Conservation (phyloP, 192 early-diverging fungal species). For the Rhizophagus sp. region DNA sequence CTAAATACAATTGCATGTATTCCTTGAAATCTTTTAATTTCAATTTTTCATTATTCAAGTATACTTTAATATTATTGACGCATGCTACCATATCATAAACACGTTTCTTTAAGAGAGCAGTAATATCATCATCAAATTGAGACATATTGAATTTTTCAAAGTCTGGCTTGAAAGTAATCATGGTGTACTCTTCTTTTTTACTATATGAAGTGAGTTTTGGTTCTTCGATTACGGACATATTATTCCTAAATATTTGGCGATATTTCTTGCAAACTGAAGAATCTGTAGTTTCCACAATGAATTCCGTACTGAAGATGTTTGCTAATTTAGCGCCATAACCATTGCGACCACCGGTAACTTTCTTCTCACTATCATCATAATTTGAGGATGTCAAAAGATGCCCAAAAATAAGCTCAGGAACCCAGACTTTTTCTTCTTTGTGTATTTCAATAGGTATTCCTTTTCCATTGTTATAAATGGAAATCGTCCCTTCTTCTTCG, state of each 20-base stretch:
- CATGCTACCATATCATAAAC: slow-evolving; percentile 93
- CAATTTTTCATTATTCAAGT: slow-evolving; percentile 79
- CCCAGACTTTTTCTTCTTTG: slow-evolving; percentile 83
- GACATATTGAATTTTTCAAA: slow-evolving; percentile 76
- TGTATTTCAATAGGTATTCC: slow-evolving; percentile 97
- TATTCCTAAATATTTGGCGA: slow-evolving; percentile 83
- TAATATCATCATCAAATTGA: slow-evolving; percentile 76
- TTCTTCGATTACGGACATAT: slow-evolving; percentile 80
- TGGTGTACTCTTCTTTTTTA: slow-evolving; percentile 79
- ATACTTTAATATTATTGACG: slow-evolving; percentile 82
- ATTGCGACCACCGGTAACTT: slow-evolving; percentile 94
- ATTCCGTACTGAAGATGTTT: slow-evolving; percentile 96
- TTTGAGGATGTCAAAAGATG: slow-evolving; percentile 96
- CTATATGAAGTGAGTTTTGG: slow-evolving; percentile 72
- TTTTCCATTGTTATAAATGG: slow-evolving; percentile 90
- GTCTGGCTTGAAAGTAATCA: slow-evolving; percentile 95
- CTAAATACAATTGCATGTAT: slow-evolving; percentile 81
- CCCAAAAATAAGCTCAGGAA: slow-evolving; percentile 97
- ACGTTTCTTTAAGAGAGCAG: slow-evolving; percentile 86
- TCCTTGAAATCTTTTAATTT: slow-evolving; percentile 88
- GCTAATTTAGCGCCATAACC: slow-evolving; percentile 93
- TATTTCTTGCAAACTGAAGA: slow-evolving; percentile 71
- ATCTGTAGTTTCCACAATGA: slow-evolving; percentile 79
- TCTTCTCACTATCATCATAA: slow-evolving; percentile 94
- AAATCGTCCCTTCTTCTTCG: slow-evolving; percentile 73